Base-by-base conservation (phyloP, 306 rosid species). In the Vicia sativa region DNA sequence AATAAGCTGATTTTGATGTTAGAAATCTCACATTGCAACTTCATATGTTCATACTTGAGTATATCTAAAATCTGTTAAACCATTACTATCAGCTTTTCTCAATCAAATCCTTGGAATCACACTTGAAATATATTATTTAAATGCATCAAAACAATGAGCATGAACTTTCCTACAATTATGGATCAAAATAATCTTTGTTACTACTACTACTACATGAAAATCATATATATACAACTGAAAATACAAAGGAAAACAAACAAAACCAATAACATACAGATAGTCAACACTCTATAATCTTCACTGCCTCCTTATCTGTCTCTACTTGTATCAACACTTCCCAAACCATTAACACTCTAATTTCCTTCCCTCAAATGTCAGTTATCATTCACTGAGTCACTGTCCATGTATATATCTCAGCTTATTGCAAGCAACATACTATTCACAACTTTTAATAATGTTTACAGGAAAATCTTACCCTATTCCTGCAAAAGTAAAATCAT, bases 401-500 rank as follows among this genome's bases (percentile, higher is more conserved):
- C 77, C 70, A 65, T 9, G 79, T 80, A 71, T 79, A 71, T 79
- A 71, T 78, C 88, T 82, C 84, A 55, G 73, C 85, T 84, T 77
- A 84, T 79, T 83, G 81, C 90, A 81, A 81, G 39, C 87, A 79
- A 70, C 61, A 26, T 55, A 80, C 65, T 89, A 89, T 89, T 86
- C 90, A 86, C 92, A 87, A 79, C 70, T 76, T 78, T 50, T 57
- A 54, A 44, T 37, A 46, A 34, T 25, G 68, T 59, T 70, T 64
- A 80, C 67, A 49, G 70, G 80, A 74, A 58, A 67, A 75, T 60
- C 73, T 69, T 55, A 59, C 46, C 70, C 78, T n/a, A 79, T 77
- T 79, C 91, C 91, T 82, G 90, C 84, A 86, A 16, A 67, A 26
- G 49, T 16, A 38, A 21, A 62, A 54, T 28, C 5, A 43, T 8